Conservation (phyloP, 139 green algal genomes). For the Chlamydomonas asymmetrica region DNA sequence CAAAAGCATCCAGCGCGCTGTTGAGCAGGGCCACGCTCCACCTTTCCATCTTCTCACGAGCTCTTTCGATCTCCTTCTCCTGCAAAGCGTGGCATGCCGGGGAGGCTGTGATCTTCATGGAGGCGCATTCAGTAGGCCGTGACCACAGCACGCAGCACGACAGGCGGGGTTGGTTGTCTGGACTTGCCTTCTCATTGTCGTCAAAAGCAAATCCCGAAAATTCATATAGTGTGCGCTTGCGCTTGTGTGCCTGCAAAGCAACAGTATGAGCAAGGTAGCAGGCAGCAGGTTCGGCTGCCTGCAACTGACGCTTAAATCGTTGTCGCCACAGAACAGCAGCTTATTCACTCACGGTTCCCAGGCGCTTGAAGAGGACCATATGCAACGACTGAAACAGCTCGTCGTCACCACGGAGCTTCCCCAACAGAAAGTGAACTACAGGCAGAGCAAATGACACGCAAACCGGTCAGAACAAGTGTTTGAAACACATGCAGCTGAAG, state of each 20-base stretch:
- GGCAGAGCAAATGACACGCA: neutral
- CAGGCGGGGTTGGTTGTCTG: no score
- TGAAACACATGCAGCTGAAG: no score
- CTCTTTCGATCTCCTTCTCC: conserved; percentile 57
- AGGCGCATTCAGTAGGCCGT: no score
- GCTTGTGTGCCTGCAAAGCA: conserved; percentile 39
- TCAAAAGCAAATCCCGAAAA: conserved; percentile 68
- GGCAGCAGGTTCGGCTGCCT: no score
- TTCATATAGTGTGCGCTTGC: conserved; percentile 66
- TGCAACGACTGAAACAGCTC: conserved; percentile 68
- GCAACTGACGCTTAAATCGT: no score
- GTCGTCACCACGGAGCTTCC: conserved; percentile 61
- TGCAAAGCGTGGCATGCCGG: no score
- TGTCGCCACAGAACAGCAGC: neutral
- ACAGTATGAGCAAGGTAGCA: neutral
- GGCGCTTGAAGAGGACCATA: conserved; percentile 58
- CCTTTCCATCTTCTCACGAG: conserved; percentile 45
- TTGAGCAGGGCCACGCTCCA: conserved; percentile 56
- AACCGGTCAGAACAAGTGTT: neutral
- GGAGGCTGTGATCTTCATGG: no score
- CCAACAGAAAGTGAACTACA: conserved; percentile 71
- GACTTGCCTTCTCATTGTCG: conserved; percentile 47
- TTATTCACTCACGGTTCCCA: conserved; percentile 49
- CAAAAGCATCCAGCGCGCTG: conserved; percentile 61
- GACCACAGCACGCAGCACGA: no score